Evolutionary conservation across 768 basidiomycete species (phyloP).

Genomic region (Neoboletus magnificus): DNA sequence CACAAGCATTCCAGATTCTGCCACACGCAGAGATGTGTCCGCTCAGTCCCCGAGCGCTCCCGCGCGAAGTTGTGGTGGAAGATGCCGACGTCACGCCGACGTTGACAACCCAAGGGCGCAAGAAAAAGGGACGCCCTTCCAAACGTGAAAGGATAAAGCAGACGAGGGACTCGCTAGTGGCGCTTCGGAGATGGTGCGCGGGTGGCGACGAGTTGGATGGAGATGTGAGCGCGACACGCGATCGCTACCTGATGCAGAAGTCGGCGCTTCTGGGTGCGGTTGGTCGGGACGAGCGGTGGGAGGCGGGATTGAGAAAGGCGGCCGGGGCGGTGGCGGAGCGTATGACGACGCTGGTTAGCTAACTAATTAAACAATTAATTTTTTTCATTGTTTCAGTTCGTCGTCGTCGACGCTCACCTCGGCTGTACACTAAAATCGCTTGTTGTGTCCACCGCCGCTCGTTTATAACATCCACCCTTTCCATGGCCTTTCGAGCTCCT

Average conservation of each 20-base stretch:
- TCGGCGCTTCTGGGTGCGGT: slow-evolving; percentile 38
- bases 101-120: slow-evolving; percentile 23
- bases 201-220: background rate
- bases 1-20: slow-evolving; percentile 55
- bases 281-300: slow-evolving; percentile 19
- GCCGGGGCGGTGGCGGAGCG: slow-evolving; percentile 50
- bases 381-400: background rate
- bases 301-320: slow-evolving; percentile 40
- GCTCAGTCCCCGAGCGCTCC: slow-evolving; percentile 61
- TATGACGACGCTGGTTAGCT: slow-evolving; percentile 37
- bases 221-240: slow-evolving; percentile 25
- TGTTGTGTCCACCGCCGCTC: slow-evolving; percentile 7
- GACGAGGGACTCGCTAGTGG: slow-evolving; percentile 46
- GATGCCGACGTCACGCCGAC: slow-evolving; percentile 25
- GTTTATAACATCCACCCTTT: slow-evolving; percentile 13
- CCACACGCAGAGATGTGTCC: slow-evolving; percentile 50
- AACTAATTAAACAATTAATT: background rate
- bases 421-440: background rate
- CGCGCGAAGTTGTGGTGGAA: slow-evolving; percentile 60
- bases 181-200: slow-evolving; percentile 50
- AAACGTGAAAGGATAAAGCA: slow-evolving; percentile 57
- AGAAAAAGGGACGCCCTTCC: slow-evolving; percentile 63
- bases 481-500: slow-evolving; percentile 27
- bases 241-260: slow-evolving; percentile 45
- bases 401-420: background rate